These are phyloP conservation scores for Mortierella sp. DNA, from an alignment of 371 early-diverging fungal genomes.

Conservation along the genomic window DNA sequence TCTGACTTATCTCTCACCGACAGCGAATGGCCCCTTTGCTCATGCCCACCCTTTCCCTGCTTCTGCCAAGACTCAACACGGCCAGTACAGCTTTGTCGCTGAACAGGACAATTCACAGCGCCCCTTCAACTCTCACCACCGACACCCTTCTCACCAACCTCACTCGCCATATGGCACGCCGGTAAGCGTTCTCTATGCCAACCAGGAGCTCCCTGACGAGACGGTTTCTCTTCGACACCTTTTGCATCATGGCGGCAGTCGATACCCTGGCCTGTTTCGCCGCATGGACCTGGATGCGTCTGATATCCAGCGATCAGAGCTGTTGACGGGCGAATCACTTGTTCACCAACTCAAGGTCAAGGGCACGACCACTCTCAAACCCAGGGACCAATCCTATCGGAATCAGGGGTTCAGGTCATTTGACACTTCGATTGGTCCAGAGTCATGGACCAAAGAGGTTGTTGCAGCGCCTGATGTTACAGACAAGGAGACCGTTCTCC, in stretches of 20 bases:
- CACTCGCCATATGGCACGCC: neutral
- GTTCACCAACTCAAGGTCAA: conserved; percentile 32
- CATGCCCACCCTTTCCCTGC: conserved; percentile 27
- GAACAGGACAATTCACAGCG: conserved; percentile 15
- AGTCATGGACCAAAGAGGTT: conserved; percentile 57
- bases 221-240: conserved; percentile 35
- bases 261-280: conserved; percentile 64
- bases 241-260: conserved; percentile 48
- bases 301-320: conserved; percentile 25
- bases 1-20: conserved; percentile 20
- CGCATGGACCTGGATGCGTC: conserved; percentile 43
- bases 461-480: conserved; percentile 56
- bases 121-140: conserved; percentile 11
- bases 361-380: conserved; percentile 31
- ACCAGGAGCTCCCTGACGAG: conserved; percentile 22
- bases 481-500: conserved; percentile 56
- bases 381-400: conserved; percentile 37
- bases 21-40: neutral
- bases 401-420: conserved; percentile 43
- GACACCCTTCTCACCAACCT: neutral
- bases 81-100: neutral
- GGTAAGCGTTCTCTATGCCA: conserved; percentile 13
- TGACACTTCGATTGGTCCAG: conserved; percentile 34
- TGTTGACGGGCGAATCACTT: conserved; percentile 33
- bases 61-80: neutral